Conservation (phyloP, 2,329 filamentous ascomycete genomes). For the Tolypocladium ovalisporum region DNA sequence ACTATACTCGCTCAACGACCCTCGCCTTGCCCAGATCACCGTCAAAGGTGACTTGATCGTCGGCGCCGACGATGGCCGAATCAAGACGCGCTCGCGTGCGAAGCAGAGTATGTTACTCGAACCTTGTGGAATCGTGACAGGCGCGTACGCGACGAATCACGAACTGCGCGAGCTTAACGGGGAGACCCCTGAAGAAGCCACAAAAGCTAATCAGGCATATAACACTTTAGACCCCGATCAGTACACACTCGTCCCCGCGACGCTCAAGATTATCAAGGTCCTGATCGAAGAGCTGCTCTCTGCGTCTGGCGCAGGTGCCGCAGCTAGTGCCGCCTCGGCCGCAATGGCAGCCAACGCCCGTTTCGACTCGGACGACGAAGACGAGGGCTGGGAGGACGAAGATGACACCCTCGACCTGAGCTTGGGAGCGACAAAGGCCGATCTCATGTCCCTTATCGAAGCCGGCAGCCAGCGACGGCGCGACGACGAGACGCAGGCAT, state of each 20-base stretch:
- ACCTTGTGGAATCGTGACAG: neutral
- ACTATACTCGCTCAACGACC: constrained; percentile 77
- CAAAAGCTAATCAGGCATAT: constrained; percentile 15
- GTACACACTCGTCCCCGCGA: constrained; percentile 77
- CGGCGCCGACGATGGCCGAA: constrained; percentile 59
- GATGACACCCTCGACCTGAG: constrained; percentile 67
- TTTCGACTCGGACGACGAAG: constrained; percentile 55
- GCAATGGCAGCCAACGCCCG: constrained; percentile 48
- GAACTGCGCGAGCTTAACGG: neutral
- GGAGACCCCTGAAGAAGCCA: neutral
- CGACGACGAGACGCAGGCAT: constrained; percentile 85
- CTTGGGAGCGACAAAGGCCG: constrained; percentile 53
- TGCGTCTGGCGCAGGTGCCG: constrained; percentile 55
- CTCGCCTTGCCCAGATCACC: constrained; percentile 63
- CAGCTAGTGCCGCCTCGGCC: constrained; percentile 51
- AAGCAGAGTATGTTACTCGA: constrained; percentile 51
- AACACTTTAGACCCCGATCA: constrained; percentile 61
- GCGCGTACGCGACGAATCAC: neutral
- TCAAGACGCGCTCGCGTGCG: constrained; percentile 88
- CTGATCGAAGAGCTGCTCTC: constrained; percentile 84
- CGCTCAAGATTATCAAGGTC: constrained; percentile 93
- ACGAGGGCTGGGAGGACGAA: constrained; percentile 86
- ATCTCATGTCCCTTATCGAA: constrained; percentile 70
- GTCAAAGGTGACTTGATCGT: constrained; percentile 91
- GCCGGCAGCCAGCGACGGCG: constrained; percentile 50